Base-by-base conservation (phyloP, 306 rosid genomes). In the Comarum palustre region DNA sequence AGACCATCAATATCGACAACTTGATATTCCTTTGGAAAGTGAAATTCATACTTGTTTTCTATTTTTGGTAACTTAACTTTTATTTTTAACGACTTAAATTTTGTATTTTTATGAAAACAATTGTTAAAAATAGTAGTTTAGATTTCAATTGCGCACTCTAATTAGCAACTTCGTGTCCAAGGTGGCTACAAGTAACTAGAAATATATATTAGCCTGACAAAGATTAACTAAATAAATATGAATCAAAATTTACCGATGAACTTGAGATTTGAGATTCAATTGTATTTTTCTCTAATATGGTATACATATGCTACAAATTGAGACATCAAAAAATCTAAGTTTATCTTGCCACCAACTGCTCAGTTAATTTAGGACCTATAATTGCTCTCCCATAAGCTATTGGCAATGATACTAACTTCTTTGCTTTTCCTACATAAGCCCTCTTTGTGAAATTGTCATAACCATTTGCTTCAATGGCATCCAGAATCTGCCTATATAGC, bases 391-490 rank as follows among this genome's bases (percentile, higher is more conserved):
- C 92, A 82, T 87, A 91, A 19, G 99, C 96, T 25, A 78, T 62
- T 31, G 99, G 97, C 47, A 91, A 84, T 65, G 95, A 86, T 2
- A 84, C 38, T 17, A 91, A 77, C 77, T 91, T 91, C 80, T 89
- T 91, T 27, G 83, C 84, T 82, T 88, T 91, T 39, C 95, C 90
- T 2, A 89, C 96, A 69, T 88, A 91, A 69, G 97, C 97, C 48
- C 97, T 80, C 82, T 89, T 88, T 13, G 95, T 94, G 83, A 94
- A 91, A 83, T 89, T 94, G 74, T 94, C 88, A 47, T 89, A 94
- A 45, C 90, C 98, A 81, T 94, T 94, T 50, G 98, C 97, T 84
- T 94, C 98, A 73, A 94, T 94, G 8, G 90, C 82, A 81, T 94
- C 97, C 57, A 94, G 80, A 74, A 94, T 94, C 80, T 91, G 97